Evolutionary conservation across 768 basidiomycete genomes (phyloP).

Genomic region (Termitomyces sp.): DNA sequence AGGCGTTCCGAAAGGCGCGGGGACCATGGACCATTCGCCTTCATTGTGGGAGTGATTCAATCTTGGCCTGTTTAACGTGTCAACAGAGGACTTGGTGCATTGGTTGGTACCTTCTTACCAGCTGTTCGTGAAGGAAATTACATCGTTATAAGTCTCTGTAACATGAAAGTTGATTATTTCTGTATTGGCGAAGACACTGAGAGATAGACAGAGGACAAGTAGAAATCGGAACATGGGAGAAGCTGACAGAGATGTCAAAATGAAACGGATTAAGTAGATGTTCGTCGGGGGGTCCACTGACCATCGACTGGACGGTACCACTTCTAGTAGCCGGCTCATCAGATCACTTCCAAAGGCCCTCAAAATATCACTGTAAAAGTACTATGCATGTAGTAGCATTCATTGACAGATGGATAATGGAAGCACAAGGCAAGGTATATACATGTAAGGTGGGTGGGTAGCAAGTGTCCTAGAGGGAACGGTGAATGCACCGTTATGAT

Average conservation of each 20-base stretch:
- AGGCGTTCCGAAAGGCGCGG: slow-evolving; percentile 38
- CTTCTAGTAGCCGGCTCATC: no score
- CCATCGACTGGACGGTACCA: no score
- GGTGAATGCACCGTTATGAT: no score
- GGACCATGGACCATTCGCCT: slow-evolving; percentile 33
- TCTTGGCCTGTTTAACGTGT: slow-evolving; percentile 31
- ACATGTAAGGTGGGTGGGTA: no score
- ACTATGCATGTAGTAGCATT: no score
- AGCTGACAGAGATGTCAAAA: no score
- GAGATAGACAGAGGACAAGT: slow-evolving; percentile 3
- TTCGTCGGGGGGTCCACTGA: no score
- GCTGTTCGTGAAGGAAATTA: slow-evolving; percentile 16
- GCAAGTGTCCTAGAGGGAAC: no score
- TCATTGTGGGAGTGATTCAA: slow-evolving; percentile 30
- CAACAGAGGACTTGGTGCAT: neutral
- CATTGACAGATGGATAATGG: no score
- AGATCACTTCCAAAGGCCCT: no score
- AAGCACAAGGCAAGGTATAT: neutral
- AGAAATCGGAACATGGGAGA: slow-evolving; percentile 2
- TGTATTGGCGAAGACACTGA: slow-evolving; percentile 47
- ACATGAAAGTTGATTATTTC: slow-evolving; percentile 60
- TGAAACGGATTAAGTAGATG: no score
- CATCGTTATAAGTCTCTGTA: slow-evolving; percentile 18
- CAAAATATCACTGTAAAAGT: no score
- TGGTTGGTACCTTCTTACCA: slow-evolving; percentile 23